phyloP scores from a whole-genome alignment of 1,139 yeast genomes.

The Eremothecium sinecaudum region DNA sequence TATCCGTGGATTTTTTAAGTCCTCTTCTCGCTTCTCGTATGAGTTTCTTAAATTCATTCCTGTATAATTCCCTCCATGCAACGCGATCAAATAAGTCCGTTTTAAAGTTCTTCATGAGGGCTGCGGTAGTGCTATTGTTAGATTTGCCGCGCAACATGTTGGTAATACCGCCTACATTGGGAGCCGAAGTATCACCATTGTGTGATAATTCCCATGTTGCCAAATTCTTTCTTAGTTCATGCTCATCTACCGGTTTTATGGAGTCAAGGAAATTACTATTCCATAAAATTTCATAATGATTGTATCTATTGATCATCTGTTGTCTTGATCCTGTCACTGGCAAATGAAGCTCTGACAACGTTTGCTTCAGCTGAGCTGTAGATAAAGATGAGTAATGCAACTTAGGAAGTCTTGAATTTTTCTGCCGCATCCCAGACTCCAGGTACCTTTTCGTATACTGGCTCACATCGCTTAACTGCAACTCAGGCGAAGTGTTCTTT shows the following conservation, averaged over 20 bases:
- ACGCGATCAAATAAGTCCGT: slow-evolving; percentile 35
- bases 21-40: slow-evolving; percentile 42
- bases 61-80: slow-evolving; percentile 45
- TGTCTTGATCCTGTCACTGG: slow-evolving; percentile 54
- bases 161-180: slow-evolving; percentile 13
- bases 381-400: slow-evolving; percentile 53
- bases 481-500: not conserved
- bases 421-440: slow-evolving; percentile 15
- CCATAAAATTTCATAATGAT: slow-evolving; percentile 69
- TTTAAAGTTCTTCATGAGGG: slow-evolving; percentile 21
- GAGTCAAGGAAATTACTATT: slow-evolving; percentile 72
- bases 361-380: slow-evolving; percentile 53
- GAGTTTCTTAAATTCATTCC: slow-evolving; percentile 44
- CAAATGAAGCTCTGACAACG: slow-evolving; percentile 45
- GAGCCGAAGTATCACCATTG: slow-evolving; percentile 15
- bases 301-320: slow-evolving; percentile 61
- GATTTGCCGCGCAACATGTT: slow-evolving; percentile 21
- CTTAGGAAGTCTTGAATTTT: slow-evolving; percentile 38
- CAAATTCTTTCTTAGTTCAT: slow-evolving; percentile 46
- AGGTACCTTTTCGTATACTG: slow-evolving; percentile 21
- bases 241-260: slow-evolving; percentile 52
- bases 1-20: too few species aligned
- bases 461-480: not conserved
- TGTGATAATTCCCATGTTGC: slow-evolving; percentile 57
- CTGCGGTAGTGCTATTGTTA: slow-evolving; percentile 14